Conservation (phyloP, 495 filamentous ascomycete genomes). For the Penicillium fimorum region DNA sequence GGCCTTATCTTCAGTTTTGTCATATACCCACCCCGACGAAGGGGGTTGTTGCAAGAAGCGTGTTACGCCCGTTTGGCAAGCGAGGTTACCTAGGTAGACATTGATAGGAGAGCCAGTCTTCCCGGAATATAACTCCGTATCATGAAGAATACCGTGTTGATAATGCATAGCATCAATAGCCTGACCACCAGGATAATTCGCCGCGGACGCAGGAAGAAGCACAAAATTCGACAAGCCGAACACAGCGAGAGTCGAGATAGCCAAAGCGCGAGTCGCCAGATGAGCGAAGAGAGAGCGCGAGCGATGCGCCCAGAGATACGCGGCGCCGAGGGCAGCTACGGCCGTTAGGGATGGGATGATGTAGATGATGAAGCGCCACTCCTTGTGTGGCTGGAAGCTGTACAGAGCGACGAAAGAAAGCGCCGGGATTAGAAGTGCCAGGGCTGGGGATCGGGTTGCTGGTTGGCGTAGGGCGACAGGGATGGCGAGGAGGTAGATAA, state of each 20-base stretch:
- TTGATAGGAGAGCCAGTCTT: slow-evolving; percentile 24
- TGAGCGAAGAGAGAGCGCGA: slow-evolving; percentile 49
- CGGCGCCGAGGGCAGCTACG: slow-evolving; percentile 68
- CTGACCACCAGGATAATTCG: slow-evolving; percentile 87
- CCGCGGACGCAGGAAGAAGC: slow-evolving; percentile 65
- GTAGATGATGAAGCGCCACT: slow-evolving; percentile 95
- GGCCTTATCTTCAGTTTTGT: slow-evolving; percentile 51
- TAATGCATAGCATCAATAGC: slow-evolving; percentile 58
- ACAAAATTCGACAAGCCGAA: slow-evolving; percentile 61
- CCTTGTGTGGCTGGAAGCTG: slow-evolving; percentile 88
- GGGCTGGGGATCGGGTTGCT: slow-evolving; percentile 43
- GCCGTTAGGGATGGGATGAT: slow-evolving; percentile 77
- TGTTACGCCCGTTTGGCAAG: slow-evolving; percentile 92
- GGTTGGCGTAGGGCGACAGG: slow-evolving; percentile 60
- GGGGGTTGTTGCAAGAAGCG: slow-evolving; percentile 64
- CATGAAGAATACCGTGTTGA: slow-evolving; percentile 15
- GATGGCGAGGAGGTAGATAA: slow-evolving; percentile 59
- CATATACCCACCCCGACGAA: slow-evolving; percentile 48
- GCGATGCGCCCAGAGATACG: slow-evolving; percentile 69
- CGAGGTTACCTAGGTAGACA: slow-evolving; percentile 80
- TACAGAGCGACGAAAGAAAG: slow-evolving; percentile 75
- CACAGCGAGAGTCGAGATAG: slow-evolving; percentile 57
- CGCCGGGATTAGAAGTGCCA: slow-evolving; percentile 61
- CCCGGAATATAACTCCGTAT: background rate
- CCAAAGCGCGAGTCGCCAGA: slow-evolving; percentile 51